Evolutionary conservation across 1,139 yeast species (phyloP).

Genomic region (Blastobotrys arbuscula): DNA sequence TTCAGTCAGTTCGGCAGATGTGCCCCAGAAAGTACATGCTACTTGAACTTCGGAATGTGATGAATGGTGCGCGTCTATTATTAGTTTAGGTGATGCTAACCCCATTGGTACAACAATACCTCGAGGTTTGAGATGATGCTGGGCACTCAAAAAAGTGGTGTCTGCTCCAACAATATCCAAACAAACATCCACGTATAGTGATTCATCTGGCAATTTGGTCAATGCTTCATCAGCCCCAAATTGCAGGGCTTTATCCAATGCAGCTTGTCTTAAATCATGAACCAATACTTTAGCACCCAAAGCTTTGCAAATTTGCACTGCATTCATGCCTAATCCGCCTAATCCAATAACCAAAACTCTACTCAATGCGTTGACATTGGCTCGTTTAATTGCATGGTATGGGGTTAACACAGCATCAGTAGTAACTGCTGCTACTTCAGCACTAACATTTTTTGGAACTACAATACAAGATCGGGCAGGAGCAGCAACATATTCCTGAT

Average conservation of each 20-base stretch:
- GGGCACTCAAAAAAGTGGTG: constrained; percentile 30
- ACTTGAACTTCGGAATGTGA: constrained; percentile 40
- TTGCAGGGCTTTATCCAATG: constrained; percentile 32
- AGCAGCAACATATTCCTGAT: constrained; percentile 41
- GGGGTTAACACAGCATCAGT: constrained; percentile 51
- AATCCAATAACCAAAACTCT: constrained; percentile 44
- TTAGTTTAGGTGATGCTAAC: constrained; percentile 37
- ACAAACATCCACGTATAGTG: constrained; percentile 30
- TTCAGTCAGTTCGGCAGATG: constrained; percentile 42
- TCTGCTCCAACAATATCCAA: constrained; percentile 46
- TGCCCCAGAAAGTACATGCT: constrained; percentile 45
- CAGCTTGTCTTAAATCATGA: constrained; percentile 38
- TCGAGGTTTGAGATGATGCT: constrained; percentile 33
- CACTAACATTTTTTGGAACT: constrained; percentile 45
- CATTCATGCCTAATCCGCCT: constrained; percentile 51
- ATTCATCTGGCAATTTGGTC: constrained; percentile 30
- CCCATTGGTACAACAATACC: constrained; percentile 47
- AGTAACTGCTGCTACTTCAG: constrained; percentile 46
- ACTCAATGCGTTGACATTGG: constrained; percentile 35
- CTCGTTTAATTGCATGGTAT: constrained; percentile 43
- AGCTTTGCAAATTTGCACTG: constrained; percentile 41
- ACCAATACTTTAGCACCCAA: constrained; percentile 43
- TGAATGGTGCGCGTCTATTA: constrained; percentile 33
- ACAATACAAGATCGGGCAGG: constrained; percentile 18
- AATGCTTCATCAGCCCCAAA: constrained; percentile 45